These are phyloP conservation scores for Phytophthora fragariaefolia DNA, from an alignment of 352 stramenopile species.

Conservation along the genomic window DNA sequence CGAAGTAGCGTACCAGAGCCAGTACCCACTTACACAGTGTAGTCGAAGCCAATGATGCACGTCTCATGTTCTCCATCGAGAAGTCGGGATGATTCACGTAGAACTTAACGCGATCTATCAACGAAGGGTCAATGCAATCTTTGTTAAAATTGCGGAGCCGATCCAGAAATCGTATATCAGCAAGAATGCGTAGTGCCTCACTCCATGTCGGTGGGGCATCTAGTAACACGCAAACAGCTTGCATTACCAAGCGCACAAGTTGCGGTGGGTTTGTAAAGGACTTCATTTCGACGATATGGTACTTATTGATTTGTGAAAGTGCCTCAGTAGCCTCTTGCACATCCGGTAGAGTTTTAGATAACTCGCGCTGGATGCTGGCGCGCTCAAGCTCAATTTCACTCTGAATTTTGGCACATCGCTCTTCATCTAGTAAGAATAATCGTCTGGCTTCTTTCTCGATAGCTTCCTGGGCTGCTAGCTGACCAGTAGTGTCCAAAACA, in stretches of 20 bases:
- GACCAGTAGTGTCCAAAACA: constrained; percentile 36
- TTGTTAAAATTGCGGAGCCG: constrained; percentile 66
- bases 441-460: constrained; percentile 52
- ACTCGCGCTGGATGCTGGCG: constrained; percentile 55
- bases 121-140: constrained; percentile 47
- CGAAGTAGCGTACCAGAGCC: constrained; percentile 70
- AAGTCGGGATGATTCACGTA: constrained; percentile 79
- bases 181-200: constrained; percentile 67
- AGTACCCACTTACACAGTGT: constrained; percentile 81
- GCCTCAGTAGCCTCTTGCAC: constrained; percentile 61
- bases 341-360: constrained; percentile 70
- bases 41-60: constrained; percentile 69
- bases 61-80: constrained; percentile 81
- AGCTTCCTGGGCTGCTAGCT: constrained; percentile 41
- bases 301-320: constrained; percentile 78
- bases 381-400: constrained; percentile 63
- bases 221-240: constrained; percentile 75
- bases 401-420: constrained; percentile 59
- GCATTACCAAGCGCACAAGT: constrained; percentile 76
- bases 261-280: constrained; percentile 77
- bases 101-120: constrained; percentile 62
- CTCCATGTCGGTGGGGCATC: constrained; percentile 66
- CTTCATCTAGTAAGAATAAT: constrained; percentile 65
- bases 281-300: constrained; percentile 85
- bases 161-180: constrained; percentile 75